A percentile compares a stretch with the other conserved stretches of the same genome.
Conservation (phyloP, 2,329 filamentous ascomycete genomes). For the Alternaria conjuncta region DNA sequence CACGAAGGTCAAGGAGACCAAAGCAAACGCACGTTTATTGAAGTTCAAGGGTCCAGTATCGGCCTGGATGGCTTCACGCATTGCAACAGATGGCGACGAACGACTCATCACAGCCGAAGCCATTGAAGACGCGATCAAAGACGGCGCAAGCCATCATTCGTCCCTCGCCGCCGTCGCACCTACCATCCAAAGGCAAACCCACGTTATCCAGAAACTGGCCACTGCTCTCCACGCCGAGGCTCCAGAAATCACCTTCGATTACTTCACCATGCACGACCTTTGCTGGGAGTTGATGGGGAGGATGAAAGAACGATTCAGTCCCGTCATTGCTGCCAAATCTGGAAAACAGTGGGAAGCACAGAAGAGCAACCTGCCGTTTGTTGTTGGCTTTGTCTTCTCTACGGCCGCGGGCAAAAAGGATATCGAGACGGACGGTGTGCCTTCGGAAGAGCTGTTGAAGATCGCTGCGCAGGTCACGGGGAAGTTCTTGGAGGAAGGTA, state of each 20-base stretch:
- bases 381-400: neutral
- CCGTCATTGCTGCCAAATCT: neutral
- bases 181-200: neutral
- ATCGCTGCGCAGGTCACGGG: neutral
- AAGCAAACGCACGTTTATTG: neutral
- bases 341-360: neutral
- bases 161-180: neutral
- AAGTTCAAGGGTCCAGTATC: neutral
- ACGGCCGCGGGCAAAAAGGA: neutral
- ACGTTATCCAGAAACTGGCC: neutral
- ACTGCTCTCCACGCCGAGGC: neutral
- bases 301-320: neutral
- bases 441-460: neutral
- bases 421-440: neutral
- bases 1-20: neutral
- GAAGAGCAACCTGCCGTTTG: neutral
- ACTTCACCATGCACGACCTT: neutral
- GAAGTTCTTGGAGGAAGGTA: neutral
- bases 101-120: neutral
- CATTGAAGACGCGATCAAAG: neutral
- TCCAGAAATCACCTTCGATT: neutral
- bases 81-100: neutral
- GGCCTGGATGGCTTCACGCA: neutral
- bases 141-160: neutral
- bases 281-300: neutral